Conservation (phyloP, 371 early-diverging fungal species). For the Lichtheimia ornata region DNA sequence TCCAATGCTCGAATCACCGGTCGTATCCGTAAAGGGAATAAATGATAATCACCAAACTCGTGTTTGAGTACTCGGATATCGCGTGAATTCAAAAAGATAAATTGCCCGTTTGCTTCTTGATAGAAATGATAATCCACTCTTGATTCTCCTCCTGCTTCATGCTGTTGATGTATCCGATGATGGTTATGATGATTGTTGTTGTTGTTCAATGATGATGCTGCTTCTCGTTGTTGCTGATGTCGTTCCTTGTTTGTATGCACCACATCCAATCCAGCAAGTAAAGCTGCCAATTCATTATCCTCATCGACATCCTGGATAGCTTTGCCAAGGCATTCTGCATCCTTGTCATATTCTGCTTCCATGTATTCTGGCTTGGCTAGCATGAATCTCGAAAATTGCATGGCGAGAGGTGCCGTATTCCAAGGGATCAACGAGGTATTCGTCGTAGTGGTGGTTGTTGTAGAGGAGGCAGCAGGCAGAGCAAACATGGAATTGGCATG, state of each 20-base stretch:
- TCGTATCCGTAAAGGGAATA: slow-evolving; percentile 38
- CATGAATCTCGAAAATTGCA: slow-evolving; percentile 54
- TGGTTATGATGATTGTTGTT: slow-evolving; percentile 2
- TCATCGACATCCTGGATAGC: slow-evolving; percentile 24
- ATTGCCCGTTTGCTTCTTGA: slow-evolving; percentile 81
- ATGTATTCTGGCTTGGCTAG: slow-evolving; percentile 49
- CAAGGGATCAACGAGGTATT: slow-evolving; percentile 1
- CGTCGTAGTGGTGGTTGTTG: neutral
- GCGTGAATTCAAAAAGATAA: slow-evolving; percentile 80
- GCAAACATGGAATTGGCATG: slow-evolving; percentile 5
- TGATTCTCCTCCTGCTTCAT: neutral
- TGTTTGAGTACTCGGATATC: slow-evolving; percentile 74
- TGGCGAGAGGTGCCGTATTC: slow-evolving; percentile 27
- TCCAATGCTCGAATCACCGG: slow-evolving; percentile 27
- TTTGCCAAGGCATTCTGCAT: slow-evolving; percentile 38
- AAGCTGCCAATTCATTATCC: slow-evolving; percentile 42
- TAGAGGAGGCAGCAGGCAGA: neutral
- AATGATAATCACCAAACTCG: slow-evolving; percentile 58
- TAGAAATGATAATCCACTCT: slow-evolving; percentile 58
- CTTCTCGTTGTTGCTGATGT: neutral
- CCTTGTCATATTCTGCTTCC: slow-evolving; percentile 37
- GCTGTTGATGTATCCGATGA: neutral
- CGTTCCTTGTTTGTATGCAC: neutral
- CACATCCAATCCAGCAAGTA: slow-evolving; percentile 7
- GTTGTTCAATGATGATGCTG: neutral